Evolutionary conservation across 2,329 filamentous ascomycete genomes (phyloP).

Genomic region (Neopestalotiopsis clavispora): DNA sequence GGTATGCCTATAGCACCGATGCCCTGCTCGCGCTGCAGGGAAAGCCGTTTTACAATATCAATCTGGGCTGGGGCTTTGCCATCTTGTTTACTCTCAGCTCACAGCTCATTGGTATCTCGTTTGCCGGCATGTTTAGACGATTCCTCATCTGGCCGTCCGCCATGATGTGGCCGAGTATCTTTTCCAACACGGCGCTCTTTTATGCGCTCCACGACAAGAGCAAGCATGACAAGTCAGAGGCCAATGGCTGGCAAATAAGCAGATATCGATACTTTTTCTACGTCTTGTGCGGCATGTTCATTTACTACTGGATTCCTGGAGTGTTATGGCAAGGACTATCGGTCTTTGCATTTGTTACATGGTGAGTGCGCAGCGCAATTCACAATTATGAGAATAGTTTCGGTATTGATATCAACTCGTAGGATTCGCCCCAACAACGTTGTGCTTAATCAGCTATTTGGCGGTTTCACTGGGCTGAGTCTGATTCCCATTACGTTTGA

Average conservation of each 20-base stretch:
- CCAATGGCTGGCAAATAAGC: conserved; percentile 50
- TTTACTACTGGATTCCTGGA: conserved; percentile 60
- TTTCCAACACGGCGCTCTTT: conserved; percentile 54
- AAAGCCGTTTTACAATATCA: conserved; percentile 45
- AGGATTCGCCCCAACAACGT: conserved; percentile 49
- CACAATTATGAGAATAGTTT: too few relatives aligned
- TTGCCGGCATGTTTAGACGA: conserved; percentile 54
- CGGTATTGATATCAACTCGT: background rate
- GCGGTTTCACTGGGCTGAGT: conserved; percentile 47
- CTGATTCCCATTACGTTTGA: conserved; percentile 51
- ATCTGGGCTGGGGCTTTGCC: conserved; percentile 53
- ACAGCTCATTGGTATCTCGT: conserved; percentile 57
- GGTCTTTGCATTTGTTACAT: conserved; percentile 52
- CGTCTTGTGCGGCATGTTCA: conserved; percentile 46
- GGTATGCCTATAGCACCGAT: conserved; percentile 45
- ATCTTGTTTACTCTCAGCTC: conserved; percentile 53
- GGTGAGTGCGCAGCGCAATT: conserved; percentile 26
- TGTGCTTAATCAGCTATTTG: conserved; percentile 54
- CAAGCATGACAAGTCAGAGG: conserved; percentile 43
- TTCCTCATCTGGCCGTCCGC: conserved; percentile 53
- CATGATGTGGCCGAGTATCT: conserved; percentile 56
- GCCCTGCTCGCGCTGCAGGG: conserved; percentile 45
- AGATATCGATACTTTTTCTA: conserved; percentile 52
- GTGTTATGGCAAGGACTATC: conserved; percentile 54
- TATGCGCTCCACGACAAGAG: conserved; percentile 47